These are phyloP conservation scores for Vitis labrusca DNA, from an alignment of 164 flowering plant genomes.

Conservation along the genomic window DNA sequence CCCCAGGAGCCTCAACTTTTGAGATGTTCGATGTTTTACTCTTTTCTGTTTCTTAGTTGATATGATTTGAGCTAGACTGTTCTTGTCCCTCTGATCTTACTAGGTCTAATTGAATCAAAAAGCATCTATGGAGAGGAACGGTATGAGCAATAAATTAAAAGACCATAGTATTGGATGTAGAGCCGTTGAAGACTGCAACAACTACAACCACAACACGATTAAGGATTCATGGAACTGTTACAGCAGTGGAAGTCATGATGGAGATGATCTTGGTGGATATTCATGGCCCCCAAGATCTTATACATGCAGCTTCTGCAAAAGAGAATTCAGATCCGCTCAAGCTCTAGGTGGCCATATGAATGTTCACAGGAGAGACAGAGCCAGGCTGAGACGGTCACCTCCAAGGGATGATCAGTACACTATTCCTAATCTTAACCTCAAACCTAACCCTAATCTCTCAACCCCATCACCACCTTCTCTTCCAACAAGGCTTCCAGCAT, in stretches of 20 bases:
- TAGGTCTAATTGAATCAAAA: slow-evolving; percentile 2
- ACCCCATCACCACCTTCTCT: slow-evolving; percentile 14
- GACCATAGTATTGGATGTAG: slow-evolving; percentile 12
- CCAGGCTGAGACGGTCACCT: slow-evolving; percentile 52
- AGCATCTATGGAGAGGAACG: slow-evolving; percentile 25
- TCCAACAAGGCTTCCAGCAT: slow-evolving; percentile 11
- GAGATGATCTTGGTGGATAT: slow-evolving; percentile 37
- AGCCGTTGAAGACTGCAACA: slow-evolving; percentile 4
- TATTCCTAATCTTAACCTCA: slow-evolving; percentile 23
- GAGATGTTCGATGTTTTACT: neutral
- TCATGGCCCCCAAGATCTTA: slow-evolving; percentile 83
- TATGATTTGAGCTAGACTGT: slow-evolving; percentile 9
- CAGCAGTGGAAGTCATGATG: slow-evolving; percentile 8
- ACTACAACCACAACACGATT: neutral
- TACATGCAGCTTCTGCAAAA: slow-evolving; percentile 69
- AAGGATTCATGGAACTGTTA: slow-evolving; percentile 17
- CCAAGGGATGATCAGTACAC: slow-evolving; percentile 24
- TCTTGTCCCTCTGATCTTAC: slow-evolving; percentile 9
- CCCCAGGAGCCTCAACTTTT: neutral
- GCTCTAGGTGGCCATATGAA: slow-evolving; percentile 86
- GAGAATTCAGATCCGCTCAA: slow-evolving; percentile 80
- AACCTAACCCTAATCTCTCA: slow-evolving; percentile 30
- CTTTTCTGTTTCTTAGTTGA: neutral
- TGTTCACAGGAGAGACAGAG: slow-evolving; percentile 79
- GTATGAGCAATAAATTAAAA: slow-evolving; percentile 14